Percentiles rank a stretch among this genome's conserved stretches.
These are phyloP conservation scores for Tolypocladium inflatum DNA, from an alignment of 2,329 filamentous ascomycete genomes.

Conservation along the genomic window DNA sequence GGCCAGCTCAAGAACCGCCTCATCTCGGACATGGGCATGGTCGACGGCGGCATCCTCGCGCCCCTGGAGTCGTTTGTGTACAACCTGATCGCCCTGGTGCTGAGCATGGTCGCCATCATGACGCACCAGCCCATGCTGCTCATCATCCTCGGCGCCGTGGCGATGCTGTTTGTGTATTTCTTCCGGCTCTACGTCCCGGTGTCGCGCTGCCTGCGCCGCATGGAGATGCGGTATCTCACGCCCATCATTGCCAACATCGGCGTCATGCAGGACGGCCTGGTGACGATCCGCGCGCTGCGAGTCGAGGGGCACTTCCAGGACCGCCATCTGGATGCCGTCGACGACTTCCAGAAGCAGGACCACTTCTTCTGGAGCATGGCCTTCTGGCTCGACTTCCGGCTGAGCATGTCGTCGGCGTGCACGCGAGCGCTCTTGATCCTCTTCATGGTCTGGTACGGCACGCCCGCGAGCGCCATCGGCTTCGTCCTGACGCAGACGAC, in stretches of 20 bases:
- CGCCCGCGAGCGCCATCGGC: constrained; percentile 70
- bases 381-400: constrained; percentile 74
- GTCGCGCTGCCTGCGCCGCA: constrained; percentile 70
- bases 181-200: constrained; percentile 73
- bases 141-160: constrained; percentile 59
- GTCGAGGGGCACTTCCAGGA: constrained; percentile 73
- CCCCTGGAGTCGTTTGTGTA: constrained; percentile 66
- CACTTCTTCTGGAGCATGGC: constrained; percentile 93
- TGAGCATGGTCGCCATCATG: constrained; percentile 69
- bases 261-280: constrained; percentile 73
- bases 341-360: constrained; percentile 88
- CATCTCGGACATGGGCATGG: constrained; percentile 80
- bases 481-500: constrained; percentile 60
- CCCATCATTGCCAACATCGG: constrained; percentile 91
- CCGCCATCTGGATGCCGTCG: constrained; percentile 69
- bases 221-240: constrained; percentile 84
- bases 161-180: constrained; percentile 58
- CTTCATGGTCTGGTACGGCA: constrained; percentile 64
- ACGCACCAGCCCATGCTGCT: constrained; percentile 71
- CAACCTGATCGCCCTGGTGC: constrained; percentile 59
- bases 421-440: constrained; percentile 67
- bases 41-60: constrained; percentile 75
- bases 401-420: constrained; percentile 48
- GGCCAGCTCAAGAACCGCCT: constrained; percentile 87
- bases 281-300: constrained; percentile 76